Conservation (phyloP, 148 eudicot species). For the Cornus florida region DNA sequence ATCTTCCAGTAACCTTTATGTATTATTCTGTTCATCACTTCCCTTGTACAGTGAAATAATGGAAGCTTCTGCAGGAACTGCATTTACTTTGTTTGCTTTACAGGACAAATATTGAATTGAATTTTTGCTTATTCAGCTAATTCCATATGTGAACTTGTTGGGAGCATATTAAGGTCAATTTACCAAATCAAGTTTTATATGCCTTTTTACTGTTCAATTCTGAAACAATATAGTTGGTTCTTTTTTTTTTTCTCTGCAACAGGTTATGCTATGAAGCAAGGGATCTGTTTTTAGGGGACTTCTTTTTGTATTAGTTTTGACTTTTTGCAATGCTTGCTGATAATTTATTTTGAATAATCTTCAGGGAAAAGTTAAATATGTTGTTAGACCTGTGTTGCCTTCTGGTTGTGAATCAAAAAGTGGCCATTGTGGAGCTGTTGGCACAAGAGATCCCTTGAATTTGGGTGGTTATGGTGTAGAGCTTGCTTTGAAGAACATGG, state of each 20-base stretch:
- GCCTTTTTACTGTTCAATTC: neutral
- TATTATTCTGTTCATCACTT: too few relatives aligned
- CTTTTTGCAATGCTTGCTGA: constrained; percentile 9
- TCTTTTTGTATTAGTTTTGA: neutral
- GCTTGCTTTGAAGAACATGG: constrained; percentile 99
- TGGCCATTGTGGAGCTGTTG: constrained; percentile 71
- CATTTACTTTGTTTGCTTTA: too few relatives aligned
- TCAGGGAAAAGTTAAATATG: constrained; percentile 81
- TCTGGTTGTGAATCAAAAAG: constrained; percentile 69
- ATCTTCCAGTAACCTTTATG: too few relatives aligned
- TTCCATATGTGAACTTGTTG: neutral
- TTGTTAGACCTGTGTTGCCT: constrained; percentile 78
- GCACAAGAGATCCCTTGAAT: constrained; percentile 70
- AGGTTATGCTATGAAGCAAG: constrained; percentile 7
- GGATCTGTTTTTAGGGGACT: neutral
- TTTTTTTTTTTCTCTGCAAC: neutral
- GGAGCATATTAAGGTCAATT: neutral
- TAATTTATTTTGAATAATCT: constrained; percentile 10
- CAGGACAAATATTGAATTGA: neutral
- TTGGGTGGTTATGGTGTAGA: constrained; percentile 99
- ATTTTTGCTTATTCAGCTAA: neutral
- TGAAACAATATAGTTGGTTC: neutral
- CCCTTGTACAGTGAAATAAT: too few relatives aligned
- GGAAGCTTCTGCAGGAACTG: too few relatives aligned
- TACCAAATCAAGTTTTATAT: neutral